These are phyloP conservation scores for Nicotiana tabacum DNA, from an alignment of 257 asterid genomes.

Conservation along the genomic window DNA sequence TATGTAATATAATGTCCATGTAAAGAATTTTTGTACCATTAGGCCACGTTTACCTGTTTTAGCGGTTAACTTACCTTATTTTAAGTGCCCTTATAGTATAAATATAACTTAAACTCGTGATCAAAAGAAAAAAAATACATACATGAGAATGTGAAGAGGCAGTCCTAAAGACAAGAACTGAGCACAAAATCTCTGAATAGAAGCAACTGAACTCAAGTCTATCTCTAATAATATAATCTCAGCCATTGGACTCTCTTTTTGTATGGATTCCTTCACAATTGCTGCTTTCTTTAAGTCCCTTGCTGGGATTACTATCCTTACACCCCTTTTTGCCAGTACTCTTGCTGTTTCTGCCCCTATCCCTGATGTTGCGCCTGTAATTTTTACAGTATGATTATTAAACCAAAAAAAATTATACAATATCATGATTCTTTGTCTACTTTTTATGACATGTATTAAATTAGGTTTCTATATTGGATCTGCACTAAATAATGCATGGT, in stretches of 20 bases:
- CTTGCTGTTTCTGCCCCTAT: constrained; percentile 91
- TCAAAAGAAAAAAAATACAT: constrained; percentile 9
- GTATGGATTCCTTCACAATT: constrained; percentile 49
- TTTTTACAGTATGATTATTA: neutral
- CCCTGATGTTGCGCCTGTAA: constrained; percentile 80
- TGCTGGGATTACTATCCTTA: constrained; percentile 69
- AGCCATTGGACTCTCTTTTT: constrained; percentile 50
- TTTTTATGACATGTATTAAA: constrained; percentile 2
- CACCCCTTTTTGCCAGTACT: constrained; percentile 78
- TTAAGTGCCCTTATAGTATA: no score
- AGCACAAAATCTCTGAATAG: constrained; percentile 72
- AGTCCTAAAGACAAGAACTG: constrained; percentile 66
- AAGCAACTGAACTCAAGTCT: constrained; percentile 79
- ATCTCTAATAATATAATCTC: constrained; percentile 61
- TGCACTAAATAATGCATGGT: constrained; percentile 6
- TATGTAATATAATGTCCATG: no score
- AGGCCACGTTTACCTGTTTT: no score
- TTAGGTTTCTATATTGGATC: constrained; percentile 2
- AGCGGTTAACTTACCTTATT: no score
- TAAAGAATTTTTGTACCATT: no score
- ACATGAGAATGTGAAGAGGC: constrained; percentile 92
- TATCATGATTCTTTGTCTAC: neutral
- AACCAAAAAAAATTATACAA: neutral
- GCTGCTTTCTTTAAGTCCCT: constrained; percentile 66
- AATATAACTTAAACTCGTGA: no score